These are phyloP conservation scores for Porogramme epimiltina DNA, from an alignment of 1,284 basidiomycete genomes.

Conservation along the genomic window DNA sequence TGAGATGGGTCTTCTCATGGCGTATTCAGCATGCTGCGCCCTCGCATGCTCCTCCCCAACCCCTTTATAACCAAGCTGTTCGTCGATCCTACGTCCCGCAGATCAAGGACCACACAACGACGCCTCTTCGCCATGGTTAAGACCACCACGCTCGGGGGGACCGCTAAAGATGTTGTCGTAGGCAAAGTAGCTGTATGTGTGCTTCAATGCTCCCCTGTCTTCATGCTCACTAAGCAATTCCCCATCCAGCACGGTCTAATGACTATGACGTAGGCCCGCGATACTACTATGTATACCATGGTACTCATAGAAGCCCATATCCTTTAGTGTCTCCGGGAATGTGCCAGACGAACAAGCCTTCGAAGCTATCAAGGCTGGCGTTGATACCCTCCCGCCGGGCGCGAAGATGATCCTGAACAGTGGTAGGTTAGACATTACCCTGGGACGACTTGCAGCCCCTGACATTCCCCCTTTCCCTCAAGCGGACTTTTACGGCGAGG, in stretches of 20 bases:
- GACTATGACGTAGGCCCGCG: conserved; percentile 41
- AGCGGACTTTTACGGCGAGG: conserved; percentile 47
- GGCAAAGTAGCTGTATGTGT: conserved; percentile 14
- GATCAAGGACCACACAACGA: too few relatives aligned
- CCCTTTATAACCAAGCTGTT: too few relatives aligned
- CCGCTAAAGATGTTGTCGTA: conserved; percentile 10
- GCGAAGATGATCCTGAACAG: conserved; percentile 46
- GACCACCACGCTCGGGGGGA: conserved; percentile 16
- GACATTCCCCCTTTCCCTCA: background rate
- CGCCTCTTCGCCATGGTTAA: conserved; percentile 6
- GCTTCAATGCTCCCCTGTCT: background rate
- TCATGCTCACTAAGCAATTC: background rate
- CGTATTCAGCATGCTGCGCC: too few relatives aligned
- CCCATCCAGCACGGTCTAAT: conserved; percentile 46
- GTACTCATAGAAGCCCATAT: background rate
- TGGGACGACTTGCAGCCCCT: background rate
- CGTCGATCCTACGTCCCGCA: too few relatives aligned
- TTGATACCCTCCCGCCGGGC: conserved; percentile 48
- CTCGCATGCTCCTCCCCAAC: too few relatives aligned
- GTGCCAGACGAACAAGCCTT: conserved; percentile 55
- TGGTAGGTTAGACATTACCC: conserved; percentile 29
- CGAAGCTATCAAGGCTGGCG: conserved; percentile 56
- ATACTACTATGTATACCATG: background rate
- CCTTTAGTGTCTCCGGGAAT: background rate
- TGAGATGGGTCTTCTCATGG: too few relatives aligned